These are phyloP conservation scores for Cercospora sojina DNA, from an alignment of 2,329 filamentous ascomycete genomes.

Conservation along the genomic window DNA sequence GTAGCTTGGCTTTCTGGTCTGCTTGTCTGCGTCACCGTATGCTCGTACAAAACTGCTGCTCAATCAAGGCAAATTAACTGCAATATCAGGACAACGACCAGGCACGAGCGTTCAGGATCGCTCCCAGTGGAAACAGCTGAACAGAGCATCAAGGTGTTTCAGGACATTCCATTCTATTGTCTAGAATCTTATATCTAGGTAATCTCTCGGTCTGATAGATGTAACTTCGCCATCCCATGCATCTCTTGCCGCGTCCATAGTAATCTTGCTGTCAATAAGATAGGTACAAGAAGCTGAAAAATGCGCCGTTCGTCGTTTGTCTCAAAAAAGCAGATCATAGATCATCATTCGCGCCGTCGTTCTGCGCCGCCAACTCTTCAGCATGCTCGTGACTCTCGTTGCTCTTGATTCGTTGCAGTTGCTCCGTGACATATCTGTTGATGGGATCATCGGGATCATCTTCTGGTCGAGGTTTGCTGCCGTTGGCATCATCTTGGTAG, in stretches of 20 bases:
- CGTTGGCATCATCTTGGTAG: slow-evolving; percentile 51
- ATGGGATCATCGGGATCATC: slow-evolving; percentile 59
- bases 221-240: not conserved
- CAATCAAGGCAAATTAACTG: not conserved
- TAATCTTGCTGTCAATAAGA: not conserved
- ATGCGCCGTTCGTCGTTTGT: not conserved
- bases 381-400: slow-evolving; percentile 55
- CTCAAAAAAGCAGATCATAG: not conserved
- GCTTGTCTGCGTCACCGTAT: not conserved
- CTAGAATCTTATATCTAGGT: not conserved
- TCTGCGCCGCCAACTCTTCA: slow-evolving; percentile 62
- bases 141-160: not conserved
- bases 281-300: not conserved
- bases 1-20: not conserved
- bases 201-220: not conserved
- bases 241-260: not conserved
- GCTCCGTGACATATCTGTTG: slow-evolving; percentile 76
- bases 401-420: slow-evolving; percentile 70
- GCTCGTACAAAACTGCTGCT: not conserved
- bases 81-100: not conserved
- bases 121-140: not conserved
- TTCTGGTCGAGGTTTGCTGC: slow-evolving; percentile 30
- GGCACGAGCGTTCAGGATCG: not conserved
- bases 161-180: not conserved
- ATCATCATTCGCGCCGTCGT: slow-evolving; percentile 31